Conservation (phyloP, 2,329 filamentous ascomycete genomes). For the Paracoccidioides brasiliensis region DNA sequence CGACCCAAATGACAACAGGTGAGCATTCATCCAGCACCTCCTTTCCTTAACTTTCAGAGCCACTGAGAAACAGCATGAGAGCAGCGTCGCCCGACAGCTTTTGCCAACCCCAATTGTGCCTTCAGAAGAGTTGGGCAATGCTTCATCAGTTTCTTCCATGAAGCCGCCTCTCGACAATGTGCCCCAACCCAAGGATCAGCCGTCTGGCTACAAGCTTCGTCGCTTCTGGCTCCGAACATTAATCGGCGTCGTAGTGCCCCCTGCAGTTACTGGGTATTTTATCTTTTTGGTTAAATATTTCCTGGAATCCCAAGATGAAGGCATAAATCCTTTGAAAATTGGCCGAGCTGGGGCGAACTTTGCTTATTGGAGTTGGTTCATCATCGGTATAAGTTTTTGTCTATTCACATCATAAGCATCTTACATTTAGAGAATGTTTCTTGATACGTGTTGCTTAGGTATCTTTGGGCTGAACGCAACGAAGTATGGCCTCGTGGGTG, state of each 20-base stretch:
- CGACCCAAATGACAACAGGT: too few species aligned
- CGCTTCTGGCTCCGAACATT: neutral
- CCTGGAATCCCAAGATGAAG: neutral
- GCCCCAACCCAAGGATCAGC: neutral
- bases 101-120: neutral
- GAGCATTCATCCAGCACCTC: neutral
- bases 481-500: neutral
- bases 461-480: neutral
- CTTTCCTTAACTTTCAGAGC: neutral
- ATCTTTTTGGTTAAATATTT: neutral
- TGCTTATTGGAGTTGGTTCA: neutral
- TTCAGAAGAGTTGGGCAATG: neutral
- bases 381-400: neutral
- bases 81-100: neutral
- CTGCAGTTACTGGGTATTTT: neutral
- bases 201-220: conserved; percentile 1
- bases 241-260: neutral
- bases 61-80: neutral
- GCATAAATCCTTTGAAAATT: neutral
- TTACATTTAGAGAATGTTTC: neutral
- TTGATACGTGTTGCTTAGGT: neutral
- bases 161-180: neutral
- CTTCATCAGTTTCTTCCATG: neutral
- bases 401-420: neutral
- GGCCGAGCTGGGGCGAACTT: neutral